These are phyloP conservation scores for Rhizoclosmatium sp. DNA, from an alignment of 192 early-diverging fungal species.

Conservation along the genomic window DNA sequence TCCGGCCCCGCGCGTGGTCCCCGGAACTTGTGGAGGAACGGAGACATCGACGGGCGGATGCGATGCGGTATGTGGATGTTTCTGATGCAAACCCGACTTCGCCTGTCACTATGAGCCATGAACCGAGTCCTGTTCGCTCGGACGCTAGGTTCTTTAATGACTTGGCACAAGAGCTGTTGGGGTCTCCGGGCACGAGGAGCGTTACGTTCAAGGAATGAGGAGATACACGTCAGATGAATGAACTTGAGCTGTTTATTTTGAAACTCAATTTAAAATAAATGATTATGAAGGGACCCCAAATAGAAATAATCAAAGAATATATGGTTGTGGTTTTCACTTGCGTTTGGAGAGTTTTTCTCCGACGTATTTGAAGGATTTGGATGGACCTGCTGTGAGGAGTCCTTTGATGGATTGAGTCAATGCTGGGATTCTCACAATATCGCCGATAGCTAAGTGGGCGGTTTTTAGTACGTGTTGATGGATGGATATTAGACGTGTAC, in stretches of 20 bases:
- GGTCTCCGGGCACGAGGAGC: background rate
- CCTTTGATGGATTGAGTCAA: conserved; percentile 93
- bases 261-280: background rate
- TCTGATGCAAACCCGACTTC: background rate
- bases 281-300: background rate
- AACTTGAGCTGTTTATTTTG: too few species aligned
- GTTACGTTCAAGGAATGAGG: background rate
- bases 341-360: conserved; percentile 52
- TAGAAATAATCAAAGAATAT: background rate
- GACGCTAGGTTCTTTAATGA: background rate
- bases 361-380: conserved; percentile 46
- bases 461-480: conserved; percentile 15
- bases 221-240: too few species aligned
- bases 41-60: conserved; percentile 10
- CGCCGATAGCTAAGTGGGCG: conserved; percentile 58
- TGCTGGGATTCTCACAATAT: conserved; percentile 81
- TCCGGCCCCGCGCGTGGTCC: conserved; percentile 23
- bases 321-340: background rate
- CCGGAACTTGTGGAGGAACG: conserved; percentile 27
- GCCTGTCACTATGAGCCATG: background rate
- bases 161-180: background rate
- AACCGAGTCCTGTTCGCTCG: conserved; percentile 13
- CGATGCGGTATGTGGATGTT: background rate
- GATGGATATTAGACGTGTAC: background rate
- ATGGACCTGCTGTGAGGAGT: conserved; percentile 82